A percentile compares a stretch with the other conserved stretches of the same genome.
phyloP scores from a whole-genome alignment of 1,139 yeast species.

The Suzukiozyma palmioleophila region DNA sequence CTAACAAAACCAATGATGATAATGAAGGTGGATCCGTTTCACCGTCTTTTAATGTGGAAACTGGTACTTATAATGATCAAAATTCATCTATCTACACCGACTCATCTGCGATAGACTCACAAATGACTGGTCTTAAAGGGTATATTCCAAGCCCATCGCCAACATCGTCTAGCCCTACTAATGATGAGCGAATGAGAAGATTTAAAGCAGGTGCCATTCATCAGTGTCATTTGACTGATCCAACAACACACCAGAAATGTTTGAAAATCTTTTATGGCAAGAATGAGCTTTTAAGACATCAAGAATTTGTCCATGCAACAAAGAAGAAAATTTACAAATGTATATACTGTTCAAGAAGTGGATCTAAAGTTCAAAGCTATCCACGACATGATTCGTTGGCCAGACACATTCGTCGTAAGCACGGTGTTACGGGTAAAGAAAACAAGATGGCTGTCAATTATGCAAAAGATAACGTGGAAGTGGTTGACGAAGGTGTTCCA shows the following conservation, averaged over 20 bases:
- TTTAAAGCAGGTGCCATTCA: constrained; percentile 32
- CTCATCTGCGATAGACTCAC: not conserved
- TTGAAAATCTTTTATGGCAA: constrained; percentile 43
- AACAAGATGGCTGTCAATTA: constrained; percentile 45
- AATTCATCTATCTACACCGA: not conserved
- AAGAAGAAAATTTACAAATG: constrained; percentile 42
- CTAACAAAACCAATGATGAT: not conserved
- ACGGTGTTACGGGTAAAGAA: constrained; percentile 44
- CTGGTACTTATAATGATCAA: constrained; percentile 1
- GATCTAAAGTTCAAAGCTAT: constrained; percentile 39
- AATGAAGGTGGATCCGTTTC: not conserved
- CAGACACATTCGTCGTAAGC: constrained; percentile 43
- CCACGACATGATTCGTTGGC: constrained; percentile 47
- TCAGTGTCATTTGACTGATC: constrained; percentile 42
- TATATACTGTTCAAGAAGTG: constrained; percentile 35
- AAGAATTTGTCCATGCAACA: constrained; percentile 47
- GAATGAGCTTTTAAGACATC: constrained; percentile 43
- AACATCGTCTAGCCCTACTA: not conserved
- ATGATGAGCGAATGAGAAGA: constrained; percentile 15
- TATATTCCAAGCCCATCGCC: constrained; percentile 3
- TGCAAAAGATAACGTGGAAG: constrained; percentile 43
- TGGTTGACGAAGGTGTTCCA: constrained; percentile 26
- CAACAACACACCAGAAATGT: constrained; percentile 28
- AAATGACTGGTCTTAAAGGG: not conserved
- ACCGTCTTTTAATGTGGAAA: not conserved